Percentiles rank a stretch among this genome's conserved stretches.
These are phyloP conservation scores for Ascochyta rabiei DNA, from an alignment of 2,329 filamentous ascomycete species.

Conservation along the genomic window DNA sequence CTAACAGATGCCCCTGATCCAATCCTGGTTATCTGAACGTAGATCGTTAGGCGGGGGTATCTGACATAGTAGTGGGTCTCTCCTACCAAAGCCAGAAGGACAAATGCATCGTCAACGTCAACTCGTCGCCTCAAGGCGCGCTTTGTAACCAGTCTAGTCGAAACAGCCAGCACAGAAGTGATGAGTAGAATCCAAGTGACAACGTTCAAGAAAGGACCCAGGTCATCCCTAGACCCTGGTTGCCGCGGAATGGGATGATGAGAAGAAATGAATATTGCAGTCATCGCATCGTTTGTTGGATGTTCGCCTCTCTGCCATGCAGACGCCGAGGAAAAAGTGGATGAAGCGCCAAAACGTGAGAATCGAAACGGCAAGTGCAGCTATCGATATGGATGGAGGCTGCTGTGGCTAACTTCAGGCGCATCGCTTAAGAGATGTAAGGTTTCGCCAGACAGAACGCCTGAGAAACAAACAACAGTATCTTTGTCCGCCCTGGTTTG, in stretches of 20 bases:
- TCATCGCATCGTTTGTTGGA: conserved; percentile 36
- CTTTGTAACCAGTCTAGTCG: conserved; percentile 44
- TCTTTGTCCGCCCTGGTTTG: conserved; percentile 26
- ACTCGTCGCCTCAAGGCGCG: conserved; percentile 38
- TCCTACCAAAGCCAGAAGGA: conserved; percentile 41
- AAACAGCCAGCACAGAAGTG: conserved; percentile 41
- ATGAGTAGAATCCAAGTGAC: conserved; percentile 45
- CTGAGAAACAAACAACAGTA: conserved; percentile 22
- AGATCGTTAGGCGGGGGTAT: conserved; percentile 15
- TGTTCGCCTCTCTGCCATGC: conserved; percentile 13
- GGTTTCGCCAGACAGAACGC: conserved; percentile 15
- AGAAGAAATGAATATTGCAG: conserved; percentile 27
- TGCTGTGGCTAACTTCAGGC: conserved; percentile 15
- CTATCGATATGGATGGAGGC: conserved; percentile 16
- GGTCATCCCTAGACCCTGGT: conserved; percentile 34
- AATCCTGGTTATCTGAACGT: conserved; percentile 35
- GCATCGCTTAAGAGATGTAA: conserved; percentile 29
- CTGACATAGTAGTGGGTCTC: not conserved
- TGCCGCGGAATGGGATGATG: conserved; percentile 34
- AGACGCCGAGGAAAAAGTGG: conserved; percentile 1
- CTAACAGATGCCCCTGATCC: conserved; percentile 42
- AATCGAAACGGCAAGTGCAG: conserved; percentile 15
- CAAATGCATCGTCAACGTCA: conserved; percentile 45
- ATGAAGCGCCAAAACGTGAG: conserved; percentile 5
- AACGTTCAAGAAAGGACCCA: conserved; percentile 45